Evolutionary conservation across 208 protist species (phyloP).

Genomic region (Phytomonas francai): DNA sequence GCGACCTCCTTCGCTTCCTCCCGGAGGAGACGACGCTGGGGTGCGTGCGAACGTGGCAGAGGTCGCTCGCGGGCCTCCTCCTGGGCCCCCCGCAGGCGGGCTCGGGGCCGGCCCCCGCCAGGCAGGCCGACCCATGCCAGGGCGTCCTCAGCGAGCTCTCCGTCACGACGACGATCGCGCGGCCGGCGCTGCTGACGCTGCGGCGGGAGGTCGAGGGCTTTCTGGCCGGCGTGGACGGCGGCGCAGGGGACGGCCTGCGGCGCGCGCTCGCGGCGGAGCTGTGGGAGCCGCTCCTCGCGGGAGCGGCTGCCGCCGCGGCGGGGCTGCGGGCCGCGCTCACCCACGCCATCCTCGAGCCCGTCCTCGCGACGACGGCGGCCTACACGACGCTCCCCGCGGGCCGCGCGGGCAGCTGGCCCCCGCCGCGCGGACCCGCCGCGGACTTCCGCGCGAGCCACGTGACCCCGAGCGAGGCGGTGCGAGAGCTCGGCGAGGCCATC

Average conservation of each 20-base stretch:
- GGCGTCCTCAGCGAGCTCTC: constrained; percentile 17
- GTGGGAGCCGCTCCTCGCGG: constrained; percentile 31
- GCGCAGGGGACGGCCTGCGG: constrained; percentile 15
- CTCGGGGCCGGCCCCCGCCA: constrained; percentile 9
- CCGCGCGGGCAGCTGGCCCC: constrained; percentile 8
- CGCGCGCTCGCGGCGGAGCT: constrained; percentile 24
- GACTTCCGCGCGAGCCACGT: constrained; percentile 25
- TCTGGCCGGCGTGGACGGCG: constrained; percentile 27
- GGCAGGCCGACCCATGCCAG: neutral
- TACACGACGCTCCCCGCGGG: constrained; percentile 40
- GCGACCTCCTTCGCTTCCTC: constrained; percentile 34
- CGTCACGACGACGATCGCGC: constrained; percentile 13
- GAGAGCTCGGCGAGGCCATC: constrained; percentile 67
- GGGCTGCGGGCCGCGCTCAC: constrained; percentile 24
- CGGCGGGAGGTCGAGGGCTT: constrained; percentile 31
- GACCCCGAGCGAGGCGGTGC: constrained; percentile 41
- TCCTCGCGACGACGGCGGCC: constrained; percentile 22
- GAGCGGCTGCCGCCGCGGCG: constrained; percentile 20
- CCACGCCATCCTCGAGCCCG: constrained; percentile 28
- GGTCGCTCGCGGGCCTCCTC: constrained; percentile 21
- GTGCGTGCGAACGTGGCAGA: constrained; percentile 32
- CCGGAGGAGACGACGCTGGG: constrained; percentile 37
- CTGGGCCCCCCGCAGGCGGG: constrained; percentile 11
- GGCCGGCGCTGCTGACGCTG: constrained; percentile 20
- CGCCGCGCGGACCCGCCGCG: neutral